phyloP scores from a whole-genome alignment of 2,329 filamentous ascomycete genomes.

The Emmonsia crescens region DNA sequence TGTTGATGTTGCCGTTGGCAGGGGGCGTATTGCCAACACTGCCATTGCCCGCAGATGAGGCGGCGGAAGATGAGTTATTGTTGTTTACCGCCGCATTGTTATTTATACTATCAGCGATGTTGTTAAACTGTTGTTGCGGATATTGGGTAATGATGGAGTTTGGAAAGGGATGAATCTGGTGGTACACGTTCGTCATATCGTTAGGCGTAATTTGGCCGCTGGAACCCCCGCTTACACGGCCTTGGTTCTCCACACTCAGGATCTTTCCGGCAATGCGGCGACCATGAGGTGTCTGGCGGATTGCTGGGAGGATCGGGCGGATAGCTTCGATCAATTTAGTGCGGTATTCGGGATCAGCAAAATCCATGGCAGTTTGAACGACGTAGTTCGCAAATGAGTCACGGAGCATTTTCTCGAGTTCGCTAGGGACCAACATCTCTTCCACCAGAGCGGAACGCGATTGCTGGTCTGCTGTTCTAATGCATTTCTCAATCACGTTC shows the following conservation, averaged over 20 bases:
- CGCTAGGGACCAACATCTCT: slow-evolving; percentile 58
- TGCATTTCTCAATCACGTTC: slow-evolving; percentile 94
- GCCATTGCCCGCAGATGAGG: background rate
- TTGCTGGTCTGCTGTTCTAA: slow-evolving; percentile 67
- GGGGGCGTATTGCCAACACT: background rate
- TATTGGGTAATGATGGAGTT: slow-evolving; percentile 19
- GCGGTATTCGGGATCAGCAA: slow-evolving; percentile 63
- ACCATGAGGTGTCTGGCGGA: slow-evolving; percentile 86
- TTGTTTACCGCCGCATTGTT: background rate
- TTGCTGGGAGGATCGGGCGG: slow-evolving; percentile 69
- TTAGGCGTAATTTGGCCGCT: slow-evolving; percentile 32
- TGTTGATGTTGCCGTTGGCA: background rate
- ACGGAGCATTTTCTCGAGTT: slow-evolving; percentile 79
- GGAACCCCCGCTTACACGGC: slow-evolving; percentile 28
- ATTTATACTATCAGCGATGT: background rate
- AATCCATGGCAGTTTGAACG: slow-evolving; percentile 89
- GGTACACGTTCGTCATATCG: slow-evolving; percentile 26
- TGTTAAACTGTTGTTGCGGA: slow-evolving; percentile 6
- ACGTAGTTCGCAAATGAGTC: slow-evolving; percentile 97
- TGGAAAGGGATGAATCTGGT: slow-evolving; percentile 19
- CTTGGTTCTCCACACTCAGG: slow-evolving; percentile 40
- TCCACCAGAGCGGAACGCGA: slow-evolving; percentile 73
- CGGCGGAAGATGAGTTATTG: background rate
- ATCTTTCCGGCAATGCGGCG: slow-evolving; percentile 91
- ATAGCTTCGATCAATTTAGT: slow-evolving; percentile 69